Conservation (phyloP, 2,329 filamentous ascomycete genomes). For the Alternaria longipes region DNA sequence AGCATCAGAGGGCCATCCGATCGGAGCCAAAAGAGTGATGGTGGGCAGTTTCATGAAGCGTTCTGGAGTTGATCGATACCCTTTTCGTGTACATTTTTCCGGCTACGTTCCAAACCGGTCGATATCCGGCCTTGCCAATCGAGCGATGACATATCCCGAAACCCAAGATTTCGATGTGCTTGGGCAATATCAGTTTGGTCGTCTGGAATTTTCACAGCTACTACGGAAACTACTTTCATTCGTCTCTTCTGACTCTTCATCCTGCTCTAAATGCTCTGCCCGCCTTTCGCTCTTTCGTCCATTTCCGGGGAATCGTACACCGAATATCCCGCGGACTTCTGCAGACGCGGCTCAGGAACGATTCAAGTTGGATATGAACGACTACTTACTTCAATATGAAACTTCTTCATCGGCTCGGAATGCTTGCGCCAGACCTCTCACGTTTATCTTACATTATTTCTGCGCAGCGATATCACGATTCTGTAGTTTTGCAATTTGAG, state of each 20-base stretch:
- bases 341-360: background rate
- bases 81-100: constrained; percentile 36
- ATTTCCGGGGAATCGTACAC: background rate
- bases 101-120: constrained; percentile 6
- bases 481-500: background rate
- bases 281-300: background rate
- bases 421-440: background rate
- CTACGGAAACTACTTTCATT: background rate
- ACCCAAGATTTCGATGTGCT: background rate
- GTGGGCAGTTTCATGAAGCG: constrained; percentile 12
- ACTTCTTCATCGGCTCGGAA: background rate
- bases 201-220: background rate
- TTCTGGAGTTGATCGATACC: constrained; percentile 44
- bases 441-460: background rate
- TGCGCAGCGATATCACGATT: constrained; percentile 5
- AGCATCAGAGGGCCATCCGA: background rate
- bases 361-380: background rate
- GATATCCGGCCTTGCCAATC: background rate
- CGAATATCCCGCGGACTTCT: background rate
- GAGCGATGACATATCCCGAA: constrained; percentile 4
- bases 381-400: background rate
- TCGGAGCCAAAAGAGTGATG: constrained; percentile 12
- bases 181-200: constrained; percentile 4
- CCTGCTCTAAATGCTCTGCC: background rate
- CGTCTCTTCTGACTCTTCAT: background rate